Base-by-base conservation (phyloP, 2,329 filamentous ascomycete species). In the Aspergillus quadrilineatus region DNA sequence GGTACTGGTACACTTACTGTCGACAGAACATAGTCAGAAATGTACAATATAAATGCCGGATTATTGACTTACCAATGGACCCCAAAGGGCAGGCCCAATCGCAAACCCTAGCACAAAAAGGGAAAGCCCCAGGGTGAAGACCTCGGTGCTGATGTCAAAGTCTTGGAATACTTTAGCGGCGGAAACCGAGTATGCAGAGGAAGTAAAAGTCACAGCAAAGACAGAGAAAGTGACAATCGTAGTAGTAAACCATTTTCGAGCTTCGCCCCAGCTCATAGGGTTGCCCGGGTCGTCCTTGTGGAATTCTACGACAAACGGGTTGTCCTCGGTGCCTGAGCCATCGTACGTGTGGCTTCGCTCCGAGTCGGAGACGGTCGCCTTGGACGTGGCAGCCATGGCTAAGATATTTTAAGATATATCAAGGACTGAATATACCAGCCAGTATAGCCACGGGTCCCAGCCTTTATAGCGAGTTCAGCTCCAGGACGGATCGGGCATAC, bases 41-140 rank as follows among this genome's bases (percentile, higher is more conserved):
- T 22, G 2, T 3, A 22, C 22, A 22, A 22, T 22, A 3, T 22
- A 22, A 22, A 22, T 4, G 2, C 3, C 1, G 22, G 22, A 22
- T 4, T 22, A 4, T 22, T 22, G 22, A 22, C 22, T 22, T 22
- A 34, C 41, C 22, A 50, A 36, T 8, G 47, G 47, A 4, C 17
- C 47, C 47, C 47, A 50, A 4, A 50, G 6, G 4, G 41, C 10
- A 2, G 47, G 47, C 0, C 47, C 47, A 48, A 79, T 67, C 8
- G 76, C 76, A 56, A 79, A 79, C 7, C 77, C 77, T 8, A 79
- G 57, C 5, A 79, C 72, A 57, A 78, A 79, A 4, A 79, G 69
- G 6, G 76, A 78, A 12, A 79, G 69, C 34, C 76, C 76, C 6
- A 78, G 66, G 0, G 70, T 76, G 2, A 68, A 70, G 14, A 74